Conservation (phyloP, 2,329 filamentous ascomycete species). For the Metarhizium anisopliae region DNA sequence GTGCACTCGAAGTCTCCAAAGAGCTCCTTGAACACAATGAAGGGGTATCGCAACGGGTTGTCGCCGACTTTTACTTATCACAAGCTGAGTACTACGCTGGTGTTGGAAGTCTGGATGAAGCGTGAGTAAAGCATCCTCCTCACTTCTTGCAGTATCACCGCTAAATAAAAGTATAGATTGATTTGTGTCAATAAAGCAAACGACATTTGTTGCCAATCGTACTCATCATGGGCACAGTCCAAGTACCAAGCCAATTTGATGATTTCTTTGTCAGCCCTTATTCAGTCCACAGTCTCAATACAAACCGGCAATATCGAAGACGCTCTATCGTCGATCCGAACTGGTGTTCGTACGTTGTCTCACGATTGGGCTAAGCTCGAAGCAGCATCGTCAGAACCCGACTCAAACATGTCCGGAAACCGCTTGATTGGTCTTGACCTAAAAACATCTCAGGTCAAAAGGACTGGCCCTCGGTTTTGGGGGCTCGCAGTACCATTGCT, state of each 20-base stretch:
- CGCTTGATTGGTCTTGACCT: slow-evolving; percentile 19
- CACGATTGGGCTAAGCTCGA: slow-evolving; percentile 48
- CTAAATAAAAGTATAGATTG: slow-evolving; percentile 13
- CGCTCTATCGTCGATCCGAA: slow-evolving; percentile 48
- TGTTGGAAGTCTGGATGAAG: slow-evolving; percentile 56
- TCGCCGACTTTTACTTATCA: slow-evolving; percentile 54
- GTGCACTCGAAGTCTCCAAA: slow-evolving; percentile 49
- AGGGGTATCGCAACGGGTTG: slow-evolving; percentile 27
- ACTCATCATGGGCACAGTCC: slow-evolving; percentile 23
- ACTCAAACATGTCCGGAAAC: slow-evolving; percentile 19
- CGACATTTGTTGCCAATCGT: slow-evolving; percentile 20
- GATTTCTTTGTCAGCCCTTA: slow-evolving; percentile 30
- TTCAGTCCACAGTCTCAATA: slow-evolving; percentile 58
- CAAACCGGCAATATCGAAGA: slow-evolving; percentile 50
- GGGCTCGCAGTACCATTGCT: slow-evolving; percentile 65
- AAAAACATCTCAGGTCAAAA: slow-evolving; percentile 11
- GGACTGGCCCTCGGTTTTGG: slow-evolving; percentile 63
- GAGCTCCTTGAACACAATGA: slow-evolving; percentile 31
- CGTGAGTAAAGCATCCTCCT: slow-evolving; percentile 23
- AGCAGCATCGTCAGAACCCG: slow-evolving; percentile 14
- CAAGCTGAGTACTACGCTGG: slow-evolving; percentile 67
- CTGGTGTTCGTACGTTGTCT: slow-evolving; percentile 46
- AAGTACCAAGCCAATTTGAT: slow-evolving; percentile 23
- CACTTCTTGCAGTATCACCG: not conserved
- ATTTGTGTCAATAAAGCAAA: slow-evolving; percentile 30